Evolutionary conservation across 2,329 filamentous ascomycete species (phyloP), one percentile per base, ranked within the genome.

Genomic region (Geosmithia flava): DNA sequence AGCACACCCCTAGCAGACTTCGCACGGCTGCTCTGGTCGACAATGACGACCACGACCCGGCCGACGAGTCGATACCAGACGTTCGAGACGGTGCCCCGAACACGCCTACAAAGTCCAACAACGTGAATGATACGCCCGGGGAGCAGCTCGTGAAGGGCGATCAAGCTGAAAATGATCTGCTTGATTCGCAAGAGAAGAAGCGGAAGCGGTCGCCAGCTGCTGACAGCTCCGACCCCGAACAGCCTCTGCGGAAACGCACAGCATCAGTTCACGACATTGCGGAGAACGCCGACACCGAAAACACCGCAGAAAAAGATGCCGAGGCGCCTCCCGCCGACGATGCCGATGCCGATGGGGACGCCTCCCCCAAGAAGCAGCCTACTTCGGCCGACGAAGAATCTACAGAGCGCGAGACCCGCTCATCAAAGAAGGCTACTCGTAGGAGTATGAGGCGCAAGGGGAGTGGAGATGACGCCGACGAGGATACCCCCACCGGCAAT

Each of bases 1-100:
- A 85, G 56, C 78, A 76, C 54, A 88, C 82, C 48, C 85, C 86
- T 3, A 90, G 83, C 71, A 91, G 89, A 68, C 75, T 89, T 51
- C 80, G 80, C 54, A 78, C 83, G 52, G 57, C 59, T 11, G 56
- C 63, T 37, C 55, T 58, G 19, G 54, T 58, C 52, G 55, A 63
- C 52, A 64, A 65, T n/a, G 56, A 63, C 48, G 54, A 64, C 46
- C 66, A 61, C 47, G 61, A 61, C 42, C 61, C 57, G 45, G 67
- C 67, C 52, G 59, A 71, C 58, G 51, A 46, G 20, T 58, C 57
- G 15, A 16, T 46, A 39, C 15, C 39, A 11, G 48, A 47, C 13
- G 37, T 11, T 16, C 6, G 33, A 37, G 33, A 37, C 15, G 33
- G 15, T 37, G 33, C 33, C 33, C 33, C 33, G 15, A 37, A 37